Evolutionary conservation across 2,329 filamentous ascomycete species (phyloP).

Genomic region (Cytospora leucostoma): DNA sequence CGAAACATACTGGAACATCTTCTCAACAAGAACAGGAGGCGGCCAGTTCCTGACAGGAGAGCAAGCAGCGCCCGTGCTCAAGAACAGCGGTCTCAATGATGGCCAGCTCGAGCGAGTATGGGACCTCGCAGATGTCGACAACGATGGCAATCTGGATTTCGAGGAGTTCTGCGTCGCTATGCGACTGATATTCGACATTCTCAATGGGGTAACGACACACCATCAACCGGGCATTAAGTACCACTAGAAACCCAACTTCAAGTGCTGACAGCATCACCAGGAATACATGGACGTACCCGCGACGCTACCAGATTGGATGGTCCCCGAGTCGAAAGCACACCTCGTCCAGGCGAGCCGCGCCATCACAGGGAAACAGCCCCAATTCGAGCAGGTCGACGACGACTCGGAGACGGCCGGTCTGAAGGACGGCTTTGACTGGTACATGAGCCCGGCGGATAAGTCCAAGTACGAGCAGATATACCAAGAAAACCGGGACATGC

Average conservation of each 20-base stretch:
- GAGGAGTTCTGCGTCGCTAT: conserved; percentile 99
- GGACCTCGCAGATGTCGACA: conserved; percentile 96
- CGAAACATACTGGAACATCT: conserved; percentile 68
- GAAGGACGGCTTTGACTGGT: conserved; percentile 98
- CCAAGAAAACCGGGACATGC: conserved; percentile 82
- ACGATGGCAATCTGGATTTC: conserved; percentile 96
- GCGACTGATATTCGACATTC: conserved; percentile 94
- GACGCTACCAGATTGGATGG: conserved; percentile 89
- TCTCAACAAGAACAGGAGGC: conserved; percentile 59
- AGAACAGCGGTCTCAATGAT: conserved; percentile 64
- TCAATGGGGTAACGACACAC: conserved; percentile 76
- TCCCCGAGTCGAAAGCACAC: conserved; percentile 92
- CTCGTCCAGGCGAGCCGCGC: conserved; percentile 82
- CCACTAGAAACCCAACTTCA: neutral
- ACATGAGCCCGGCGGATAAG: conserved; percentile 92
- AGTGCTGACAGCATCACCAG: conserved; percentile 44
- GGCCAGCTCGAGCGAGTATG: conserved; percentile 93
- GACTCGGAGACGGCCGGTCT: conserved; percentile 81
- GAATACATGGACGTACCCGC: conserved; percentile 89
- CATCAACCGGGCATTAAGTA: conserved; percentile 1
- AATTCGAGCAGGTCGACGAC: conserved; percentile 83
- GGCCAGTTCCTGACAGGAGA: conserved; percentile 62
- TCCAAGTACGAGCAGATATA: conserved; percentile 97
- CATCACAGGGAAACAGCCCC: conserved; percentile 74
- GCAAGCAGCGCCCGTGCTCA: conserved; percentile 62